Evolutionary conservation across 441 rosid species (phyloP), one percentile per base, ranked within the genome.

Genomic region (Populus hybrid): DNA sequence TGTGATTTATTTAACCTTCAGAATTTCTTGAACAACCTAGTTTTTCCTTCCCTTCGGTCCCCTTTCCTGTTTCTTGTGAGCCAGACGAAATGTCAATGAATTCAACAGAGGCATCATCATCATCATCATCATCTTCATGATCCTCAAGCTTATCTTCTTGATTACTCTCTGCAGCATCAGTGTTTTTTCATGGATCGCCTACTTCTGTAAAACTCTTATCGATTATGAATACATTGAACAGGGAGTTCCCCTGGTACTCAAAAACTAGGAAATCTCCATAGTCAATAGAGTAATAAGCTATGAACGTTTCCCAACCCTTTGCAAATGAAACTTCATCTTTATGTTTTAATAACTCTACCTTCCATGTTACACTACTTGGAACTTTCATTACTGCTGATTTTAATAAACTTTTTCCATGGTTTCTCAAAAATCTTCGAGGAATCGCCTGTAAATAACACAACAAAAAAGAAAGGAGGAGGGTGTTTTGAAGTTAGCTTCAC

Each of bases 251-350:
- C 12, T 65, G 40, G 67, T 78, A 67, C 20, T 73, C 5, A 24
- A 78, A 78, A 8, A 72, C 77, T 30, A 76, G 12, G 14, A 68
- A 18, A 20, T n/a, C 8, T 6, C 66, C 65, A 50, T 24, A 16
- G 14, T 76, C 12, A 5, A 74, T 12, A 2, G 78, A 67, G 46
- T 76, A 68, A 54, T 28, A 10, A 0, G 42, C n/a, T 7, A 30
- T 7, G 14, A 76, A 76, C 23, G 11, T 46, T 69, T 14, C 57
- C 54, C 78, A 76, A 40, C 78, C 78, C 66, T 76, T 21, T 23
- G 34, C 1, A 50, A 72, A 68, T 75, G 61, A 76, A 67, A 67
- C 26, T 4, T 67, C 26, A 18, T 6, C 66, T 10, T 21, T 42
- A 32, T 8, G 18, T 42, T 67, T 42, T 20, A 11, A n/a, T 12